Evolutionary conservation across 1,284 basidiomycete genomes (phyloP).

Genomic region (Tilletia horrida): DNA sequence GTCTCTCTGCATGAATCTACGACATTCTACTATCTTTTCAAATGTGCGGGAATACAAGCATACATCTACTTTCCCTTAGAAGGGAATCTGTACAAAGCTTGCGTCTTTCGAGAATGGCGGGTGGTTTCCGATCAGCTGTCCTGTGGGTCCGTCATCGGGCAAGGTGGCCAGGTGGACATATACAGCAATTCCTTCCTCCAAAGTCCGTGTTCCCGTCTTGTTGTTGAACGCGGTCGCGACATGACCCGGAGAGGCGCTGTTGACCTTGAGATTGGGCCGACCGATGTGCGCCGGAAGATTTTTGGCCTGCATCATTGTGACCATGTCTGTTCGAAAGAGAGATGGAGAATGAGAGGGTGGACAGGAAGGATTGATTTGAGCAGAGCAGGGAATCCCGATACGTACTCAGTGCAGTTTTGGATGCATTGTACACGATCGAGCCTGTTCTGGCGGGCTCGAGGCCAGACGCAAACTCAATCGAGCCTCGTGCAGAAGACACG

Average conservation of each 20-base stretch:
- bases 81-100: no score
- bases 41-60: no score
- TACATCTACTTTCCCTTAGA: no score
- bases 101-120: neutral
- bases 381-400: neutral
- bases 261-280: constrained; percentile 25
- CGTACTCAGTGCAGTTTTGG: constrained; percentile 25
- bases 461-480: constrained; percentile 20
- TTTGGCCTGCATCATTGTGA: constrained; percentile 29
- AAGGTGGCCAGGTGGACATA: constrained; percentile 27
- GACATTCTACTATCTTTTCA: no score
- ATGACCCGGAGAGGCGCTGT: constrained; percentile 28
- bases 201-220: constrained; percentile 22
- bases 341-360: neutral
- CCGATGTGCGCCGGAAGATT: constrained; percentile 17
- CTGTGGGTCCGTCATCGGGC: constrained; percentile 22
- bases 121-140: neutral
- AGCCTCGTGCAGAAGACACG: constrained; percentile 25
- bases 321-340: constrained; percentile 22
- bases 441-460: constrained; percentile 26
- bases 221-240: constrained; percentile 31
- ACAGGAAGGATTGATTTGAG: neutral
- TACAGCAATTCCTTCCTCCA: constrained; percentile 25
- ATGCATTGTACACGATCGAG: constrained; percentile 30
- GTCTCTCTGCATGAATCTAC: no score